A percentile compares a stretch with the other conserved stretches of the same genome.
Evolutionary conservation across 768 basidiomycete genomes (phyloP).

Genomic region (Porpolomopsis calyptriformis): DNA sequence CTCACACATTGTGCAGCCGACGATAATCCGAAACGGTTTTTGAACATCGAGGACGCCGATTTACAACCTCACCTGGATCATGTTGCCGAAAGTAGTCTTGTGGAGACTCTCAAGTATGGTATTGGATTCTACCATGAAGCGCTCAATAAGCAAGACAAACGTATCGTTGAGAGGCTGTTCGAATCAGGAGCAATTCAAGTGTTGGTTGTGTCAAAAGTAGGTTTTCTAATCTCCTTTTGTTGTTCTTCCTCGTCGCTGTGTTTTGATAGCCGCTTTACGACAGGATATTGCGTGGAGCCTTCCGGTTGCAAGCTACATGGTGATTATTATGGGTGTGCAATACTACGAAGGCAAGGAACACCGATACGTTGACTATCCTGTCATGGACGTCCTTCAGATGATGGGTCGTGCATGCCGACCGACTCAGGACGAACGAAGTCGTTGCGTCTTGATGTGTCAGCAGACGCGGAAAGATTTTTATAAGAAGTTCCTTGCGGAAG

Average conservation of each 20-base stretch:
- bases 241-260: background rate
- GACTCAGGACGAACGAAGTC: conserved; percentile 73
- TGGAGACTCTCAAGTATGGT: conserved; percentile 77
- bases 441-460: conserved; percentile 95
- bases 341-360: conserved; percentile 95
- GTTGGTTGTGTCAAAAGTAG: conserved; percentile 84
- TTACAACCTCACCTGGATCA: conserved; percentile 84
- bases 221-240: conserved; percentile 11
- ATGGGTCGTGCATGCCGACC: conserved; percentile 98
- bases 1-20: conserved; percentile 83
- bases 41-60: conserved; percentile 77
- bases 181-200: conserved; percentile 93
- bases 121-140: conserved; percentile 96
- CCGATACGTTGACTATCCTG: conserved; percentile 94
- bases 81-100: conserved; percentile 62
- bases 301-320: conserved; percentile 92
- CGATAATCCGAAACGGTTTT: conserved; percentile 72
- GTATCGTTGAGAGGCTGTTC: conserved; percentile 87
- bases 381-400: conserved; percentile 98
- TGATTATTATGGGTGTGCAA: conserved; percentile 99
- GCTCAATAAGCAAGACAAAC: conserved; percentile 82
- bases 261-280: background rate
- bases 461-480: conserved; percentile 98
- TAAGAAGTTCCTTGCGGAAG: conserved; percentile 95
- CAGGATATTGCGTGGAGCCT: conserved; percentile 96